Evolutionary conservation across 2,329 filamentous ascomycete genomes (phyloP).

Genomic region (Ceratocystis ficicola): DNA sequence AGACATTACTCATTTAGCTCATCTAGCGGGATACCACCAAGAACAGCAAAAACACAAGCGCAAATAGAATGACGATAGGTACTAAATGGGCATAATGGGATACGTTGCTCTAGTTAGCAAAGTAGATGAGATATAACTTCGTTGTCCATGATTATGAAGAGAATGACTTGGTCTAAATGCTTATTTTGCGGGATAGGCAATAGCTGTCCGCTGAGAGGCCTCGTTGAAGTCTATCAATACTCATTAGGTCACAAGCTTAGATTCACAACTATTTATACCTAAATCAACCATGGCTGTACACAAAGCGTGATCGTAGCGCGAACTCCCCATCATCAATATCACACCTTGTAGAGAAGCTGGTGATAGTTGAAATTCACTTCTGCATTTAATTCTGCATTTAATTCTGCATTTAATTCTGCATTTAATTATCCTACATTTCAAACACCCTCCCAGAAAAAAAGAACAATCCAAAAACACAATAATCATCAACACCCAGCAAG

Average conservation of each 20-base stretch:
- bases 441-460: background rate
- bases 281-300: background rate
- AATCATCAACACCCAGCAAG: background rate
- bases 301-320: no score
- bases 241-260: no score
- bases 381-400: background rate
- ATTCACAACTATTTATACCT: no score
- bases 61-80: background rate
- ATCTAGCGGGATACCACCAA: background rate
- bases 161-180: no score
- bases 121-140: no score
- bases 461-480: background rate
- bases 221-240: no score
- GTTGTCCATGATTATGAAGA: no score
- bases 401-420: background rate
- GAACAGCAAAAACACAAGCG: background rate
- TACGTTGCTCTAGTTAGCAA: background rate
- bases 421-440: background rate
- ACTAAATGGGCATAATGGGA: background rate
- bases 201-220: no score
- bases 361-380: background rate
- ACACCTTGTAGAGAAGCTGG: background rate
- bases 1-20: no score
- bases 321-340: background rate
- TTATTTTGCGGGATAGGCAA: no score